Evolutionary conservation across 495 filamentous ascomycete genomes (phyloP).

Genomic region (Trichocladium uniseriatum): DNA sequence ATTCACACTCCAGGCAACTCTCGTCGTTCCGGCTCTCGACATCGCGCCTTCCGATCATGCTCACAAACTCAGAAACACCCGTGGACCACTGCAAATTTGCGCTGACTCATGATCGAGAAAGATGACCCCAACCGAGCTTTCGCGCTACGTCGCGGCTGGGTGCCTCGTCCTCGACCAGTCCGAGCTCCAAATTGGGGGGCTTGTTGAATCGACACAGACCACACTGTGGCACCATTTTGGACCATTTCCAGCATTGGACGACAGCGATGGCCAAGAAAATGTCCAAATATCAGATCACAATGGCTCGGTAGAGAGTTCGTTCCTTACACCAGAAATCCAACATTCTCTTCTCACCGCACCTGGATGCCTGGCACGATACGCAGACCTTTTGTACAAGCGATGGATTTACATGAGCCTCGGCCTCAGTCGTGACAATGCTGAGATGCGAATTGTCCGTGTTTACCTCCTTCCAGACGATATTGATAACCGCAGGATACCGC

Average conservation of each 20-base stretch:
- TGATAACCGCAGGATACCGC: slow-evolving; percentile 39
- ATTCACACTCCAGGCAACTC: too few species aligned
- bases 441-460: slow-evolving; percentile 41
- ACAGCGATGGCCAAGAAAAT: background rate
- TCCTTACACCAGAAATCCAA: slow-evolving; percentile 23
- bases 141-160: slow-evolving; percentile 27
- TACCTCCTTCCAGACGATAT: slow-evolving; percentile 63
- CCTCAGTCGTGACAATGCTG: slow-evolving; percentile 4
- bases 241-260: background rate
- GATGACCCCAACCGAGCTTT: background rate
- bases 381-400: slow-evolving; percentile 9
- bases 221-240: slow-evolving; percentile 21
- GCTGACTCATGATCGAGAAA: background rate
- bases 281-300: background rate
- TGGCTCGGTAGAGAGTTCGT: background rate
- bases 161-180: slow-evolving; percentile 23
- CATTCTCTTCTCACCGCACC: slow-evolving; percentile 17
- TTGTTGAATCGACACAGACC: background rate
- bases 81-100: too few species aligned
- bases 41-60: too few species aligned
- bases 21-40: too few species aligned
- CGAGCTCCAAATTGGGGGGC: slow-evolving; percentile 2
- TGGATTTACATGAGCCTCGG: slow-evolving; percentile 40
- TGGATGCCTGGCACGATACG: background rate
- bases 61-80: too few species aligned